Evolutionary conservation across 148 eudicot genomes (phyloP), one percentile per base, ranked within the genome.

Genomic region (Nyssa sinensis): DNA sequence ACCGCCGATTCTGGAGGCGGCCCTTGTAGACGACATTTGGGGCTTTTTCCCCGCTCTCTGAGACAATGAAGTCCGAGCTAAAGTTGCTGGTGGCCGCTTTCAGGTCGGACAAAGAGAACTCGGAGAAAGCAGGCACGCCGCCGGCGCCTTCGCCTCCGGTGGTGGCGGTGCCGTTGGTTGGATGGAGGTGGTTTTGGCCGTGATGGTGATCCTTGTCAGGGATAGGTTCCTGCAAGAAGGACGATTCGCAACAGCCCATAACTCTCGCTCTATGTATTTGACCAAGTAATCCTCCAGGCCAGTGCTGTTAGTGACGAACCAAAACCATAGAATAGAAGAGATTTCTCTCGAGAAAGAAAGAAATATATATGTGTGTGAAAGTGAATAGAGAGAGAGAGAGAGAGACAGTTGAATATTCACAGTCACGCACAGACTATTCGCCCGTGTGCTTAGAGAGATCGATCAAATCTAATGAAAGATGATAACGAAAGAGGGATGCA

Each of bases 21-120:
- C 96, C 98, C 27, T 77, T 78, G 69, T 89, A 91, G 8, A 93
- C 98, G 10, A 89, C 82, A 70, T 93, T 93, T 3, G 98, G 93
- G 1, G 96, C 96, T 59, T 91, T 93, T 17, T 93, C 92, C 13
- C 98, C 94, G 71, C 96, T 81, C 39, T 89, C 98, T 1, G 98
- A 93, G 10, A 91, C 94, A 27, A 93, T 89, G 17, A 64, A 78
- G 12, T 89, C 93, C 55, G 94, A 74, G 78, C 89, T 85, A 84
- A 93, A 93, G 84, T 84, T 81, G 44, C 80, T 83, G 37, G 98
- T 93, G 49, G 98, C 98, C 0, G 88, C 41, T 28, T 85, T 90
- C 17, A 93, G 82, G 77, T 93, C 96, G 32, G 86, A 9, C 23
- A 90, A 73, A 1, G 89, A 79, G 79, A 83, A 93, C 82, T 88